phyloP scores from a whole-genome alignment of 345 rosid species.

The Eucalyptus paniculata region DNA sequence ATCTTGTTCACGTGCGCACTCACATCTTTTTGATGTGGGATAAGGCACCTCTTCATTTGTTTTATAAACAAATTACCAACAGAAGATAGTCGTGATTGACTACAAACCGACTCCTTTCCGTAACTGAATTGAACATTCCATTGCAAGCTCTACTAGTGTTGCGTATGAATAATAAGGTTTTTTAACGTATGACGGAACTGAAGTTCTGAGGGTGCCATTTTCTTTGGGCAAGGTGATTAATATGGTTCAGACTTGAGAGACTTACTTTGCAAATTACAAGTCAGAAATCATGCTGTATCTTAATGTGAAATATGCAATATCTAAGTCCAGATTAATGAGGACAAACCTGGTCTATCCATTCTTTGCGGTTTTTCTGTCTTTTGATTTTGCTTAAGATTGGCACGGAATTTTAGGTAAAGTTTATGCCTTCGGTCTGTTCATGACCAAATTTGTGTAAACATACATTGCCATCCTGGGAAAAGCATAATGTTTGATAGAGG shows the following conservation, averaged over 20 bases:
- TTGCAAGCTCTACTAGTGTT: background rate
- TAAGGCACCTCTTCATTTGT: too few species aligned
- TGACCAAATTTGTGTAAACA: background rate
- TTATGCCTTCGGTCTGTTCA: background rate
- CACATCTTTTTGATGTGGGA: too few species aligned
- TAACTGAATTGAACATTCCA: background rate
- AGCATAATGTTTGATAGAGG: background rate
- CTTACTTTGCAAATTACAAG: background rate
- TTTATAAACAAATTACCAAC: too few species aligned
- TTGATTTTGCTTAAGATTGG: background rate
- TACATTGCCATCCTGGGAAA: background rate
- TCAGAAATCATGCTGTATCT: background rate
- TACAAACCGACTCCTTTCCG: slow-evolving; percentile 42
- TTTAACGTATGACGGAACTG: background rate
- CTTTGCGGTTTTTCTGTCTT: background rate
- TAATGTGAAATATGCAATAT: background rate
- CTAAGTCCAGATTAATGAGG: background rate
- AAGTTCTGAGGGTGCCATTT: background rate
- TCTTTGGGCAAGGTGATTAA: background rate
- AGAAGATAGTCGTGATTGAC: slow-evolving; percentile 43
- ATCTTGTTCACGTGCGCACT: too few species aligned
- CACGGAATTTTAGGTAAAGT: background rate
- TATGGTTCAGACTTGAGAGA: background rate
- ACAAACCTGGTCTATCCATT: background rate
- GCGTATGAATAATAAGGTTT: background rate